Conservation (phyloP, 2,329 filamentous ascomycete species). For the Coniochaeta ligniaria region DNA sequence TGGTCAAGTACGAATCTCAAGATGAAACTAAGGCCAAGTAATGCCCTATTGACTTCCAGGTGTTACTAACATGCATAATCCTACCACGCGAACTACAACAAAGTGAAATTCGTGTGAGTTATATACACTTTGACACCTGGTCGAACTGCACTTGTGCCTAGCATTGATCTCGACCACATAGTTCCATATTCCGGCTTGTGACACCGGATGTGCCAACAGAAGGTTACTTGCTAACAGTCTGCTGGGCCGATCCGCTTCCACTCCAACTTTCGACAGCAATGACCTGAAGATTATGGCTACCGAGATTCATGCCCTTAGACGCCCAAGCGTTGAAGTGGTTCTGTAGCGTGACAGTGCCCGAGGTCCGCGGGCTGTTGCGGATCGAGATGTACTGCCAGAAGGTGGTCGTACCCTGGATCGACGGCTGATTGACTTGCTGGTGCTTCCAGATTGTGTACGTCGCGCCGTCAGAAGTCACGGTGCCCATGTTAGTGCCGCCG, state of each 20-base stretch:
- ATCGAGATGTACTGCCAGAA: conserved; percentile 45
- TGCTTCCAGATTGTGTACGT: conserved; percentile 26
- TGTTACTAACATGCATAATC: too few species aligned
- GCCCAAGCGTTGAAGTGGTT: conserved; percentile 47
- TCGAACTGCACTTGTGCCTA: too few species aligned
- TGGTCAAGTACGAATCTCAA: too few species aligned
- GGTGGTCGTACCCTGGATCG: conserved; percentile 37
- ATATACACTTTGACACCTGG: too few species aligned
- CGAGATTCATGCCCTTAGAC: conserved; percentile 34
- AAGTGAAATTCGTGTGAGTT: too few species aligned
- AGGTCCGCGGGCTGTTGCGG: conserved; percentile 33
- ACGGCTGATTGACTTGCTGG: conserved; percentile 32
- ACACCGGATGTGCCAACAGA: too few species aligned
- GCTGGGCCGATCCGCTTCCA: background rate
- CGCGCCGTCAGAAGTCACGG: conserved; percentile 22
- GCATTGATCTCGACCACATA: too few species aligned
- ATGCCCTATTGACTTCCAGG: too few species aligned
- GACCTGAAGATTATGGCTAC: conserved; percentile 41
- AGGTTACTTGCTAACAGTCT: background rate
- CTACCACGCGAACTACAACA: too few species aligned
- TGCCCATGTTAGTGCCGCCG: conserved; percentile 22
- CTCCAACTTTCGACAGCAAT: conserved; percentile 41
- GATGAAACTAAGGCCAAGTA: too few species aligned
- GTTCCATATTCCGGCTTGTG: too few species aligned
- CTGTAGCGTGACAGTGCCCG: conserved; percentile 39